Conservation (phyloP, 2,329 filamentous ascomycete species). For the Cladosporium sp. region DNA sequence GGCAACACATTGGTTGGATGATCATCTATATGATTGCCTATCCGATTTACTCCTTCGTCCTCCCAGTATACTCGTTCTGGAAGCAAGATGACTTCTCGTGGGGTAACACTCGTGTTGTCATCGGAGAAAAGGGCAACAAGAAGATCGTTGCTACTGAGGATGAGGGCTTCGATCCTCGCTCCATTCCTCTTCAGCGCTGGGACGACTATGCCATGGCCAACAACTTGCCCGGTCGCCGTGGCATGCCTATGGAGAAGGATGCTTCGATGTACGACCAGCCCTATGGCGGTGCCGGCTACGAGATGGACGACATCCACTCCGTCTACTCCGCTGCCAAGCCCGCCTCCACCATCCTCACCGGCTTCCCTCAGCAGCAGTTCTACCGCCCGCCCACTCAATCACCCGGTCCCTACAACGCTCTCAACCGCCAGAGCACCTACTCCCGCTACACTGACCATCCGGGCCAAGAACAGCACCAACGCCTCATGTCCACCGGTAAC, state of each 20-base stretch:
- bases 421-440: slow-evolving; percentile 69
- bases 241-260: slow-evolving; percentile 61
- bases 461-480: slow-evolving; percentile 39
- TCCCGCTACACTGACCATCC: slow-evolving; percentile 62
- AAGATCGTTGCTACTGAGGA: slow-evolving; percentile 81
- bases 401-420: slow-evolving; percentile 65
- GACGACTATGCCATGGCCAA: slow-evolving; percentile 89
- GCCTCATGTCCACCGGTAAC: slow-evolving; percentile 59
- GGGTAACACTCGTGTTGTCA: slow-evolving; percentile 97
- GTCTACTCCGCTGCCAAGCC: slow-evolving; percentile 89
- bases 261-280: slow-evolving; percentile 20
- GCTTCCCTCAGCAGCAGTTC: slow-evolving; percentile 53
- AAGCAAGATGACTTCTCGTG: slow-evolving; percentile 98
- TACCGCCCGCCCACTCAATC: slow-evolving; percentile 66
- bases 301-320: slow-evolving; percentile 98
- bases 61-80: slow-evolving; percentile 98
- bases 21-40: slow-evolving; percentile 96
- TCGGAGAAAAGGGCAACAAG: slow-evolving; percentile 88
- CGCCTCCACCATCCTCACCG: slow-evolving; percentile 79
- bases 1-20: slow-evolving; percentile 99
- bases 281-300: slow-evolving; percentile 58
- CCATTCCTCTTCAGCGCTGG: slow-evolving; percentile 92
- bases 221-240: slow-evolving; percentile 85
- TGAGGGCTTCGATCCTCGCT: slow-evolving; percentile 83
- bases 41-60: slow-evolving; percentile 85